These are phyloP conservation scores for Pyracantha coccinea DNA, from an alignment of 331 rosid genomes.

Conservation along the genomic window DNA sequence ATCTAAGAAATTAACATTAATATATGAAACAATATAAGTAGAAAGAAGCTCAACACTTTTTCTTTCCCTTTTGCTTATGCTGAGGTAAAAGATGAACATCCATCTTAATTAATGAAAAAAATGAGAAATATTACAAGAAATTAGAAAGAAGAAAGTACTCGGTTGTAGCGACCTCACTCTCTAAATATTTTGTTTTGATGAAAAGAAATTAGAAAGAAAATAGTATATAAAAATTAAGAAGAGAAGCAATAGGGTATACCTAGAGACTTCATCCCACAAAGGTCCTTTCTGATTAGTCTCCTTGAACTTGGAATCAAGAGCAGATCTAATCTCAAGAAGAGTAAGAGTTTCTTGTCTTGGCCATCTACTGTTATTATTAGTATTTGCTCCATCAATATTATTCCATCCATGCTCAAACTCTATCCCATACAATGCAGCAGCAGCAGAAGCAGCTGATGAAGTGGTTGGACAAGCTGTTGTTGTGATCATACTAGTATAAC, in stretches of 20 bases:
- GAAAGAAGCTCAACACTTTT: too few species aligned
- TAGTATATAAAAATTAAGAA: background rate
- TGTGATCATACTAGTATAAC: background rate
- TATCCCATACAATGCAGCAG: background rate
- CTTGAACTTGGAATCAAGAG: slow-evolving; percentile 69
- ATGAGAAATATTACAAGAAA: too few species aligned
- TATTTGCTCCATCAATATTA: slow-evolving; percentile 26
- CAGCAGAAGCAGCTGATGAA: background rate
- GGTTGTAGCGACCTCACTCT: too few species aligned
- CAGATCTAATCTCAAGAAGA: slow-evolving; percentile 77
- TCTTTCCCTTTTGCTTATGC: too few species aligned
- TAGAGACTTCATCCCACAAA: slow-evolving; percentile 73
- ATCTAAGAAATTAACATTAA: too few species aligned
- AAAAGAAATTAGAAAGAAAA: too few species aligned
- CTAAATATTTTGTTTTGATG: too few species aligned
- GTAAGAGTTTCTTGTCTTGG: slow-evolving; percentile 78
- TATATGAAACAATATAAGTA: too few species aligned
- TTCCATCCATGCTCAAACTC: slow-evolving; percentile 1
- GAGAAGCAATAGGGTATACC: slow-evolving; percentile 26
- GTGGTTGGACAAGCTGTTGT: background rate
- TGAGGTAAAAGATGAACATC: too few species aligned
- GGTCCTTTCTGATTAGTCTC: slow-evolving; percentile 73
- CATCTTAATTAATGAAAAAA: too few species aligned
- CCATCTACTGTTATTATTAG: slow-evolving; percentile 37
- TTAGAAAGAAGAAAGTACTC: background rate